phyloP scores from a whole-genome alignment of 441 rosid genomes.

The Theobroma grandiflorum region DNA sequence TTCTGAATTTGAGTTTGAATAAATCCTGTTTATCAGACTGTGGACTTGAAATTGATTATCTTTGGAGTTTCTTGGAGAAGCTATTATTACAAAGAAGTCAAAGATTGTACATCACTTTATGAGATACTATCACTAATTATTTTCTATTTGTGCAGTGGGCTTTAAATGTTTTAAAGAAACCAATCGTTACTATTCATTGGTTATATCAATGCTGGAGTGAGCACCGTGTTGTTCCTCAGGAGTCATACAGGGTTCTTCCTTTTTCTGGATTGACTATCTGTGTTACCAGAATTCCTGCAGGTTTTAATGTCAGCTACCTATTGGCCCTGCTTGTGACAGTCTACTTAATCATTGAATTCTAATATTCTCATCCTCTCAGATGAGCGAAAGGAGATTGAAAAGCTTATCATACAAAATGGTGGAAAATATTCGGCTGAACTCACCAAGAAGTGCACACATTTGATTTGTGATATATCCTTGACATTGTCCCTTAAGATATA shows the following conservation, averaged over 20 bases:
- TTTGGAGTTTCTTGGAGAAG: conserved; percentile 23
- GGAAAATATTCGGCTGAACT: conserved; percentile 92
- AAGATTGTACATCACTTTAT: conserved; percentile 13
- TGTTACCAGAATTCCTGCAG: conserved; percentile 84
- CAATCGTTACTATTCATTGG: conserved; percentile 86
- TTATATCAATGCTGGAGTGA: conserved; percentile 89
- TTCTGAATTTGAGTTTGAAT: not conserved
- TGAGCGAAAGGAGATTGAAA: conserved; percentile 83
- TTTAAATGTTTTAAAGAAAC: conserved; percentile 80
- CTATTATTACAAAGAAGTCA: conserved; percentile 15
- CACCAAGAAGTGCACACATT: conserved; percentile 90
- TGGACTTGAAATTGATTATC: not conserved
- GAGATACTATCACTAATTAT: conserved; percentile 28
- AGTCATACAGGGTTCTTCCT: conserved; percentile 85
- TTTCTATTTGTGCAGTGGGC: conserved; percentile 81
- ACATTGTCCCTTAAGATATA: conserved; percentile 29
- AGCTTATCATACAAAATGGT: conserved; percentile 70
- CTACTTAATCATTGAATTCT: conserved; percentile 36
- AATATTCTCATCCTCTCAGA: conserved; percentile 56
- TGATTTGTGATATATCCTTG: conserved; percentile 96
- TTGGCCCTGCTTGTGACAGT: conserved; percentile 27
- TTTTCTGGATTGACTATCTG: conserved; percentile 86
- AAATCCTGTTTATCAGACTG: not conserved
- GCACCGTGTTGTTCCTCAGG: conserved; percentile 98
- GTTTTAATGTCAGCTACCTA: conserved; percentile 45